Evolutionary conservation across 2,329 filamentous ascomycete species (phyloP).

Genomic region (Rutstroemia sp.): DNA sequence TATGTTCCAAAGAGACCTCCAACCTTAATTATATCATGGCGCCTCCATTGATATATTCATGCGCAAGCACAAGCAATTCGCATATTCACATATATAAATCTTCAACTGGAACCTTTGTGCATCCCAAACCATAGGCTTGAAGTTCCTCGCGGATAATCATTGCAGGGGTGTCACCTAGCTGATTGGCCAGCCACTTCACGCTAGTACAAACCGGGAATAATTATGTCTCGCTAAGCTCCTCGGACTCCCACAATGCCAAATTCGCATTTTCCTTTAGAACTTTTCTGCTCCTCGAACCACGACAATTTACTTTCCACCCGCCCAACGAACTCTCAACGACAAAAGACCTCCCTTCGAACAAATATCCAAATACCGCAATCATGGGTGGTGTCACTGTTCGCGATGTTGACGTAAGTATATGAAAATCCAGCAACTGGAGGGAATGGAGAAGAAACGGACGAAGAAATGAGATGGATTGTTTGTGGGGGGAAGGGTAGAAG

Average conservation of each 20-base stretch:
- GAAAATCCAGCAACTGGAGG: conserved; percentile 19
- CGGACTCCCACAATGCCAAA: conserved; percentile 1
- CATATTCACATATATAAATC: too few species aligned
- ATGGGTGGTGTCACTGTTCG: conserved; percentile 80
- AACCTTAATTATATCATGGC: too few species aligned
- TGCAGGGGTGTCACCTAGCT: not conserved
- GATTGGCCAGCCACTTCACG: not conserved
- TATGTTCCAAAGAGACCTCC: too few species aligned
- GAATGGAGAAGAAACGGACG: conserved; percentile 9
- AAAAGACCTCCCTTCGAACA: conserved; percentile 14
- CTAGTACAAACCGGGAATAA: not conserved
- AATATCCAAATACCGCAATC: conserved; percentile 46
- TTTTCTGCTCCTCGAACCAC: conserved; percentile 5
- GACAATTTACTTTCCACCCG: conserved; percentile 6
- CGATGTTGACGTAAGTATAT: conserved; percentile 71
- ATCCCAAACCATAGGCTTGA: too few species aligned
- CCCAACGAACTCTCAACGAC: conserved; percentile 12
- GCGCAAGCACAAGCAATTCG: too few species aligned
- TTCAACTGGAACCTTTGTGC: too few species aligned
- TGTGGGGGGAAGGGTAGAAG: too few species aligned
- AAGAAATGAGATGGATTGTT: conserved; percentile 11
- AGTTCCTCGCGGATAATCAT: too few species aligned
- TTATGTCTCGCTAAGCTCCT: not conserved
- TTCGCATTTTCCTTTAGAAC: not conserved
- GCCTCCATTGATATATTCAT: too few species aligned